phyloP scores from a whole-genome alignment of 2,329 filamentous ascomycete species.

The Colletotrichum melonis region DNA sequence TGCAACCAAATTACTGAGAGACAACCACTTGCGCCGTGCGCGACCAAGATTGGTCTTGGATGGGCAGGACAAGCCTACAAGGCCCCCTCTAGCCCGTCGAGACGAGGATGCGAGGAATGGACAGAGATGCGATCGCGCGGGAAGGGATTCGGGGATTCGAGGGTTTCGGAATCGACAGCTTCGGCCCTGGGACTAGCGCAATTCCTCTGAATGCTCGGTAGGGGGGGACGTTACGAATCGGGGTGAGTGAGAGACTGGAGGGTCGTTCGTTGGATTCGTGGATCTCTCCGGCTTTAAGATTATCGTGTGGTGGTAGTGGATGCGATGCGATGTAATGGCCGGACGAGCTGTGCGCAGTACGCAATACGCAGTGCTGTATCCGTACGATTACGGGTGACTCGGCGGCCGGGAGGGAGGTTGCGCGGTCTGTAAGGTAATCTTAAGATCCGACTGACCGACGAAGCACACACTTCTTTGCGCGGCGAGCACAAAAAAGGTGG shows the following conservation, averaged over 20 bases:
- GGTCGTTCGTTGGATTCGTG: slow-evolving; percentile 2
- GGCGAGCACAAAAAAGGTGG: slow-evolving; percentile 1
- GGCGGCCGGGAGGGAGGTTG: slow-evolving; percentile 1
- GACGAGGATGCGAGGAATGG: slow-evolving; percentile 26
- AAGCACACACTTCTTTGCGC: slow-evolving; percentile 1
- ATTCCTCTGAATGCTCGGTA: neutral
- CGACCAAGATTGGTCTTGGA: slow-evolving; percentile 30
- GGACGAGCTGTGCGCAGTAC: neutral
- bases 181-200: neutral
- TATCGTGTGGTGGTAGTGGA: slow-evolving; percentile 2
- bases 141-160: neutral
- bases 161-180: slow-evolving; percentile 8
- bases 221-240: neutral
- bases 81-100: slow-evolving; percentile 7
- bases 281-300: neutral
- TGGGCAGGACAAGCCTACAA: neutral
- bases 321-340: neutral
- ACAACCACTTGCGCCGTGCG: slow-evolving; percentile 23
- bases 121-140: slow-evolving; percentile 17
- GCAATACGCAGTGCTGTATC: neutral
- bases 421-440: neutral
- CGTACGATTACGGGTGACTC: neutral
- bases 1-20: slow-evolving; percentile 36
- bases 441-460: neutral
- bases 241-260: neutral